phyloP scores from a whole-genome alignment of 1,284 basidiomycete species.

The Malassezia sympodialis region DNA sequence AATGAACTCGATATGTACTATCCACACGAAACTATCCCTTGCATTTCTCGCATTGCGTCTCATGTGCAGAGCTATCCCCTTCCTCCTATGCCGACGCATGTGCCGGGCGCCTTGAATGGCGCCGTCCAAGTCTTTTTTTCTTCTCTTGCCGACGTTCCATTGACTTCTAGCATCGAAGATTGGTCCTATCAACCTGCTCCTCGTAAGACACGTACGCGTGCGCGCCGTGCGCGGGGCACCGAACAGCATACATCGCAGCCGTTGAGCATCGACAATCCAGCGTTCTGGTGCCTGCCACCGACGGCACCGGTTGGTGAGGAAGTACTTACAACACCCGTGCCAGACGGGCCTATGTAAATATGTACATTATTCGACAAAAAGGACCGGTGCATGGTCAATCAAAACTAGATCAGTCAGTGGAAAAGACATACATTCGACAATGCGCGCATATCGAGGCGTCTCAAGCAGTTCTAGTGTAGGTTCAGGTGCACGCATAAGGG shows the following conservation, averaged over 20 bases:
- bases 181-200: slow-evolving; percentile 4
- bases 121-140: slow-evolving; percentile 9
- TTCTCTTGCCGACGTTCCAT: not conserved
- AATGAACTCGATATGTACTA: slow-evolving; percentile 13
- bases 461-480: slow-evolving; percentile 13
- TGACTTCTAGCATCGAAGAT: not conserved
- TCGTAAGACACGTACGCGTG: not conserved
- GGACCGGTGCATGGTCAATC: slow-evolving; percentile 5
- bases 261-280: not conserved
- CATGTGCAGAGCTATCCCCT: not conserved
- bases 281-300: slow-evolving; percentile 10
- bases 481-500: slow-evolving; percentile 5
- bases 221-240: not conserved
- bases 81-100: not conserved
- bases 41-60: not conserved
- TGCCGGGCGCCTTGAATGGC: slow-evolving; percentile 7
- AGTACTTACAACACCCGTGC: not conserved
- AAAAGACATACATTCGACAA: slow-evolving; percentile 1
- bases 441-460: slow-evolving; percentile 3
- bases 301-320: not conserved
- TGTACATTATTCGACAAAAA: slow-evolving; percentile 8
- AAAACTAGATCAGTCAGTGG: not conserved
- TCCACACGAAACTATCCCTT: not conserved
- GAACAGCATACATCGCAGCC: not conserved
- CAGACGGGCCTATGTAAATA: not conserved